Percentiles rank a stretch among this genome's conserved stretches.
Evolutionary conservation across 2,329 filamentous ascomycete genomes (phyloP).

Genomic region (Plectosphaerella sp.): DNA sequence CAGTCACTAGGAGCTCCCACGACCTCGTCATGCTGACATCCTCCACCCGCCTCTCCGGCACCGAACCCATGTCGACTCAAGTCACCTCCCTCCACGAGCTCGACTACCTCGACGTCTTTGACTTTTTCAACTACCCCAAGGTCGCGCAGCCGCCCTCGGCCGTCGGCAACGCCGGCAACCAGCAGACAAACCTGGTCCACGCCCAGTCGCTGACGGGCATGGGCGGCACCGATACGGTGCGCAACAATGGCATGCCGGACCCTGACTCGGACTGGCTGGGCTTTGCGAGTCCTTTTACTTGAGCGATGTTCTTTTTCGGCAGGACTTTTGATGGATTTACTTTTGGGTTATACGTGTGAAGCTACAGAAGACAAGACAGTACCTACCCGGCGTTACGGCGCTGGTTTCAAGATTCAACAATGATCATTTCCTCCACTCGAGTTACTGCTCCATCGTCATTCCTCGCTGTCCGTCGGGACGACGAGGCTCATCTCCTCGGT

Average conservation of each 20-base stretch:
- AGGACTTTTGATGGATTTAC: neutral
- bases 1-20: conserved; percentile 28
- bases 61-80: conserved; percentile 33
- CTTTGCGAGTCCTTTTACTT: conserved; percentile 10
- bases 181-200: conserved; percentile 17
- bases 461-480: conserved; percentile 5
- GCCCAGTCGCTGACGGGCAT: conserved; percentile 17
- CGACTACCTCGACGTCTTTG: conserved; percentile 39
- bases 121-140: conserved; percentile 40
- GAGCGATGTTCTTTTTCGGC: neutral
- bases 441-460: conserved; percentile 3
- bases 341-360: neutral
- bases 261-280: conserved; percentile 26
- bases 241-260: conserved; percentile 19
- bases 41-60: conserved; percentile 26
- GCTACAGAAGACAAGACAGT: too few species aligned
- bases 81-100: conserved; percentile 32
- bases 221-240: conserved; percentile 12
- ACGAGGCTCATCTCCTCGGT: neutral
- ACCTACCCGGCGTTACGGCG: neutral
- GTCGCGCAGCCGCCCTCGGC: conserved; percentile 15
- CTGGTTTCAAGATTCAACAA: neutral
- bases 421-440: too few species aligned
- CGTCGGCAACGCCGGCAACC: conserved; percentile 6
- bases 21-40: conserved; percentile 31